A percentile compares a stretch with the other conserved stretches of the same genome.
phyloP scores from a whole-genome alignment of 176 grass and related monocot genomes.

The Areca catechu region DNA sequence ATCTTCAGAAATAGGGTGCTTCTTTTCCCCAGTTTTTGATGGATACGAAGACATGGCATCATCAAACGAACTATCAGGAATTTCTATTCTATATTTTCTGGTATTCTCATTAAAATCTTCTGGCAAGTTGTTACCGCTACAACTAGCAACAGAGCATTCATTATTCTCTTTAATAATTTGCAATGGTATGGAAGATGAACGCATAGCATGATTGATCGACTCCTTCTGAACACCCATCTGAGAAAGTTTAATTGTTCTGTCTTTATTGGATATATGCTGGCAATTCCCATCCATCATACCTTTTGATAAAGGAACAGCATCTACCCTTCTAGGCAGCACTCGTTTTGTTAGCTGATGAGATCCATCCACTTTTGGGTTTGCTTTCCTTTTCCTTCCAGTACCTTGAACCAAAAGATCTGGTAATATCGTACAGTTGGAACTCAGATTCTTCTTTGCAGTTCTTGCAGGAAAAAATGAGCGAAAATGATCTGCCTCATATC shows the following conservation, averaged over 20 bases:
- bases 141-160: slow-evolving; percentile 68
- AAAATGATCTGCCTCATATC: slow-evolving; percentile 1
- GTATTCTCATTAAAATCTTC: slow-evolving; percentile 5
- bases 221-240: slow-evolving; percentile 1
- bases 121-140: slow-evolving; percentile 31
- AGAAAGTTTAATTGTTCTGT: slow-evolving; percentile 9
- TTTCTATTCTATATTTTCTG: background rate
- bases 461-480: slow-evolving; percentile 3
- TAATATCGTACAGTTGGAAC: background rate
- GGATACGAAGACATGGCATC: slow-evolving; percentile 44
- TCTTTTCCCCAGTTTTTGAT: slow-evolving; percentile 12
- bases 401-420: slow-evolving; percentile 11
- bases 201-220: background rate
- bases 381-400: slow-evolving; percentile 42
- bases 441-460: slow-evolving; percentile 22
- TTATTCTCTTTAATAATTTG: slow-evolving; percentile 26
- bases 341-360: slow-evolving; percentile 13
- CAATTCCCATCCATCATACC: background rate
- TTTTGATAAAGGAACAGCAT: slow-evolving; percentile 4
- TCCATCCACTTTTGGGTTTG: background rate
- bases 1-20: background rate
- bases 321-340: background rate
- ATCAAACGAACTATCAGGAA: slow-evolving; percentile 6
- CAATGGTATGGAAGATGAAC: slow-evolving; percentile 5
- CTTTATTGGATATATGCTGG: slow-evolving; percentile 6